Percentiles rank a stretch among this genome's conserved stretches.
phyloP scores from a whole-genome alignment of 1,139 yeast genomes.

The Yamadazyma conglobata region DNA sequence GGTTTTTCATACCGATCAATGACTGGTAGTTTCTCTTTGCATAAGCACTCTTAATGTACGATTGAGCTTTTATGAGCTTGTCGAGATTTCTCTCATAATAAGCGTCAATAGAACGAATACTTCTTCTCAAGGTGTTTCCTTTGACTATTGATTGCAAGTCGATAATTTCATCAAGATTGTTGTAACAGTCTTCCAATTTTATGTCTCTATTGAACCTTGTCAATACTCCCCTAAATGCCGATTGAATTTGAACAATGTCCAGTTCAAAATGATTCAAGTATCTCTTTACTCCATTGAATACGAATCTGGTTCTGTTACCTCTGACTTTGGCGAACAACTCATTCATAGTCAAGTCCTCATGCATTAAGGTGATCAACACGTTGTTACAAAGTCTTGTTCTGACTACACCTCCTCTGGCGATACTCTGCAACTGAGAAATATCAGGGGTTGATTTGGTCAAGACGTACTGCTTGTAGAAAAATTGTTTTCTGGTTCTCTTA shows the following conservation, averaged over 20 bases:
- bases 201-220: constrained; percentile 49
- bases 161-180: constrained; percentile 35
- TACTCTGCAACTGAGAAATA: constrained; percentile 45
- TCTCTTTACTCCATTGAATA: constrained; percentile 19
- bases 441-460: constrained; percentile 14
- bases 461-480: constrained; percentile 16
- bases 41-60: constrained; percentile 62
- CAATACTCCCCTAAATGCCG: constrained; percentile 45
- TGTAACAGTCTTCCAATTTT: constrained; percentile 51
- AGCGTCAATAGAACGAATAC: constrained; percentile 35
- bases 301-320: constrained; percentile 40
- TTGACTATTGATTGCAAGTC: constrained; percentile 50
- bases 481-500: constrained; percentile 20
- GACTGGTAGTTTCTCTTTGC: constrained; percentile 74
- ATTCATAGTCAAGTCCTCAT: constrained; percentile 36
- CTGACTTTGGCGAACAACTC: constrained; percentile 42
- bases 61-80: constrained; percentile 69
- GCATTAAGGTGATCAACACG: constrained; percentile 40
- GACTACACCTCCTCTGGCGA: constrained; percentile 50
- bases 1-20: constrained; percentile 65
- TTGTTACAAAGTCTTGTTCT: constrained; percentile 45
- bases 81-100: constrained; percentile 56
- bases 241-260: constrained; percentile 30
- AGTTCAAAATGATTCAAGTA: constrained; percentile 22
- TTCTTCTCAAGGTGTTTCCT: constrained; percentile 40